phyloP scores from a whole-genome alignment of 345 rosid genomes.

The Citropsis articulata region DNA sequence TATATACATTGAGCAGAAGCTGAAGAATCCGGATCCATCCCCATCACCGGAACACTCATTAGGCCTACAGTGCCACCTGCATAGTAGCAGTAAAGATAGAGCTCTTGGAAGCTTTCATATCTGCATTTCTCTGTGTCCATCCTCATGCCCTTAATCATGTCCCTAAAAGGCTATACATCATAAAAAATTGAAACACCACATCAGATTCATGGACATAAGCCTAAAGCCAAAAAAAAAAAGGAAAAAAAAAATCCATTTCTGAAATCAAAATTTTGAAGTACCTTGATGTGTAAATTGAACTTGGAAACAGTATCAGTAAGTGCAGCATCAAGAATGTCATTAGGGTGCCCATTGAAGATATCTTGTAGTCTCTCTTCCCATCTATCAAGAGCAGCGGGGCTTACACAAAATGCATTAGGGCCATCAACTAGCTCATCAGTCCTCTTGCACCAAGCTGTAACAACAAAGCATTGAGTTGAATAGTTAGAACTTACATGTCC shows the following conservation, averaged over 20 bases:
- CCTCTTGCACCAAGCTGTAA: slow-evolving; percentile 64
- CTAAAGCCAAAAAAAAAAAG: too few relatives aligned
- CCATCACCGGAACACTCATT: slow-evolving; percentile 71
- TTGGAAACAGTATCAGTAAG: slow-evolving; percentile 50
- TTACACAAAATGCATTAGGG: slow-evolving; percentile 42
- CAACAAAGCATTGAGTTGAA: background rate
- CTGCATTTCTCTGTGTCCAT: slow-evolving; percentile 49
- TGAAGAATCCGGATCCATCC: slow-evolving; percentile 42
- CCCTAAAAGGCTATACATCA: slow-evolving; percentile 48
- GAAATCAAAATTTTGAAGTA: background rate
- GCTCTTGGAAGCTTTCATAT: slow-evolving; percentile 50
- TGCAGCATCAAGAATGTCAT: slow-evolving; percentile 61
- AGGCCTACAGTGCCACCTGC: slow-evolving; percentile 63
- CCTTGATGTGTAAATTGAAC: slow-evolving; percentile 57
- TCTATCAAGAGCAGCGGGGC: slow-evolving; percentile 40
- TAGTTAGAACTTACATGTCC: too few relatives aligned
- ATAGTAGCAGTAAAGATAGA: slow-evolving; percentile 51
- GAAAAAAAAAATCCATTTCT: background rate
- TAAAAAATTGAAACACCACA: background rate
- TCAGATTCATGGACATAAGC: background rate
- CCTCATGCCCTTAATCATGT: slow-evolving; percentile 68
- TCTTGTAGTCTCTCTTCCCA: slow-evolving; percentile 64
- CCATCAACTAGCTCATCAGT: slow-evolving; percentile 64
- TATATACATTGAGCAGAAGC: slow-evolving; percentile 37
- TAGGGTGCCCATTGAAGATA: slow-evolving; percentile 51